Conservation (phyloP, 129 eudicot genomes). For the Lonicera japonica region DNA sequence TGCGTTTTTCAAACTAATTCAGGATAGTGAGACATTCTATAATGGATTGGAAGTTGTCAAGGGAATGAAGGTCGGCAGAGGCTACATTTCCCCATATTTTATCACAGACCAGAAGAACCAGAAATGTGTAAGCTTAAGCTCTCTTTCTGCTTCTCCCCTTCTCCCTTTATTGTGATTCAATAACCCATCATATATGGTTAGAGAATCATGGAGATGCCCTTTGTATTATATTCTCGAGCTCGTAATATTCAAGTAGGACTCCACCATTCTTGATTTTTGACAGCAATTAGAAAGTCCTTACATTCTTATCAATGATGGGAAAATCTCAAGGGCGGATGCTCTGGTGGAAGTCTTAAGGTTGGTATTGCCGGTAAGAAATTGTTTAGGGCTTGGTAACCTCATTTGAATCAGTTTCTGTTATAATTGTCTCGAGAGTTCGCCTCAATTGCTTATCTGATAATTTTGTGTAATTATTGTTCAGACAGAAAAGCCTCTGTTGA, state of each 20-base stretch:
- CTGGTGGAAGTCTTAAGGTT: slow-evolving; percentile 69
- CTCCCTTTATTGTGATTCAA: background rate
- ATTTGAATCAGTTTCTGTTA: background rate
- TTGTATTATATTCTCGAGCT: background rate
- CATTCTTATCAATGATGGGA: slow-evolving; percentile 77
- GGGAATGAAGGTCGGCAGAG: slow-evolving; percentile 96
- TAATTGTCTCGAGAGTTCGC: background rate
- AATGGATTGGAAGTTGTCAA: slow-evolving; percentile 94
- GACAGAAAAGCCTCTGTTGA: slow-evolving; percentile 78
- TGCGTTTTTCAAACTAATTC: slow-evolving; percentile 3
- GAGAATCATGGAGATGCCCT: background rate
- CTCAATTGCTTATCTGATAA: too few relatives aligned
- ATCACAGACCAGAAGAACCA: slow-evolving; percentile 74
- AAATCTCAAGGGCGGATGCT: slow-evolving; percentile 63
- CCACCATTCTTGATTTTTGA: background rate
- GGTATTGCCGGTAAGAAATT: slow-evolving; percentile 67
- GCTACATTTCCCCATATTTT: too few relatives aligned
- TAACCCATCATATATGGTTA: background rate
- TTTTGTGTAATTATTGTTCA: slow-evolving; percentile 8
- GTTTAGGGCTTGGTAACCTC: background rate
- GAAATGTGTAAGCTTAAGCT: slow-evolving; percentile 76
- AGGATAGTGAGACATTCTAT: slow-evolving; percentile 88
- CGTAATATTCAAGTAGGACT: background rate
- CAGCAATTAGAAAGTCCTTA: slow-evolving; percentile 89
- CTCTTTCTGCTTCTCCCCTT: too few relatives aligned